Evolutionary conservation across 2,329 filamentous ascomycete species (phyloP), one percentile per base, ranked within the genome.

Genomic region (Sclerotinia minor): DNA sequence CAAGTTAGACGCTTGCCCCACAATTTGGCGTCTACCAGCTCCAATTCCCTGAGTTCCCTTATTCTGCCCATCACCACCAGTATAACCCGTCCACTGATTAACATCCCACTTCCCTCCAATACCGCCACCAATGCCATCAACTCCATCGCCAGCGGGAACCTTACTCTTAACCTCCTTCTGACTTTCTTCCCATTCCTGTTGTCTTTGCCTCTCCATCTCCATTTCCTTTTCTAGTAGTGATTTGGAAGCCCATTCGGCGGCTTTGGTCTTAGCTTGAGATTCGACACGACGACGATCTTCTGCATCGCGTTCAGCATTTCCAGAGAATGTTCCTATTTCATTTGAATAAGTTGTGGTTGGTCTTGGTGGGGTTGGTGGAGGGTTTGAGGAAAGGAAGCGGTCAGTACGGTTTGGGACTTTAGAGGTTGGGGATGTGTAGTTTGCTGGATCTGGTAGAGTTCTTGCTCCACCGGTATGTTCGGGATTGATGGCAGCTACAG

Each of bases 51-150:
- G 81, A 3, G 76, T 77, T 1, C 88, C 89, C 70, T 83, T 84
- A 75, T 92, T 93, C 81, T 92, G 88, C 70, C 83, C 85, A 77
- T 93, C 91, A 1, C 91, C 91, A 4, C 91, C 90, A 24, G 89
- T 90, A 75, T 85, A 94, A 0, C 91, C 90, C 70, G 82, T 81
- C 85, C 91, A 77, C 63, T 77, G 75, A 68, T 75, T 76, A 19
- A 76, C 73, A 67, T 94, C 90, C 90, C 90, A 94, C 21, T 84
- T 83, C 15, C 91, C 87, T 1, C 83, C 85, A 35, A 89, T 81
- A 0, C 90, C 90, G n/a, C 86, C 86, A 0, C 87, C 87, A 53
- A 87, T 85, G 0, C 89, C 89, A 32, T 89, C 87, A 19, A 85
- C 83, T 3, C 75, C 76, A 13, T 82, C 83, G 1, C 79, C 78